These are phyloP conservation scores for Populus alba DNA, from an alignment of 345 rosid species.

Conservation along the genomic window DNA sequence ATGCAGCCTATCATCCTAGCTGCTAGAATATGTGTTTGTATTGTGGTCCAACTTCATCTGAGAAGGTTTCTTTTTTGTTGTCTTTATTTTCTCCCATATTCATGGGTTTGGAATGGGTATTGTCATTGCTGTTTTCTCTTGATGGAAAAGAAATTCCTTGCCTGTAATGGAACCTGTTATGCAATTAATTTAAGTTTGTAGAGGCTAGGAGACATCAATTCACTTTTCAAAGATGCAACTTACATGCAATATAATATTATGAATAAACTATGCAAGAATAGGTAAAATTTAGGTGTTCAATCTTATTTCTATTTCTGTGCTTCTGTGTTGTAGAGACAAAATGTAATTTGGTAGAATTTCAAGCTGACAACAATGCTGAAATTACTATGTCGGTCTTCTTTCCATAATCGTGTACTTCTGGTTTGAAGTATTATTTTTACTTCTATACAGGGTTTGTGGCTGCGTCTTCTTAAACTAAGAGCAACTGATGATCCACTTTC, in stretches of 20 bases:
- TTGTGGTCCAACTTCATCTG: background rate
- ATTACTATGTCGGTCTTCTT: background rate
- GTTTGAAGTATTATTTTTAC: background rate
- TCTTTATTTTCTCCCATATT: background rate
- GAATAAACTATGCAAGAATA: background rate
- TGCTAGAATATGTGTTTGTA: background rate
- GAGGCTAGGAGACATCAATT: background rate
- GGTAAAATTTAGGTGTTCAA: background rate
- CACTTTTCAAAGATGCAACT: background rate
- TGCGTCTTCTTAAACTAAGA: slow-evolving; percentile 86
- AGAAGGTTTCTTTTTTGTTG: background rate
- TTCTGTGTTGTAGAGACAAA: background rate
- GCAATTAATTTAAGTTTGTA: background rate
- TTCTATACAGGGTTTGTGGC: slow-evolving; percentile 75
- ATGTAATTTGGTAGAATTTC: background rate
- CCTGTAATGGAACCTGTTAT: background rate
- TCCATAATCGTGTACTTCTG: background rate
- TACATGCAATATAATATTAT: background rate
- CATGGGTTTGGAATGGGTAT: background rate
- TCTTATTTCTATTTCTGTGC: background rate
- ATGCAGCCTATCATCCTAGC: background rate
- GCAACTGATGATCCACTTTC: slow-evolving; percentile 95
- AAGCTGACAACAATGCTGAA: background rate
- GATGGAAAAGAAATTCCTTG: background rate
- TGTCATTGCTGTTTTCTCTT: background rate